Conservation (phyloP, 2,329 filamentous ascomycete species). For the Xylariaceae sp. region DNA sequence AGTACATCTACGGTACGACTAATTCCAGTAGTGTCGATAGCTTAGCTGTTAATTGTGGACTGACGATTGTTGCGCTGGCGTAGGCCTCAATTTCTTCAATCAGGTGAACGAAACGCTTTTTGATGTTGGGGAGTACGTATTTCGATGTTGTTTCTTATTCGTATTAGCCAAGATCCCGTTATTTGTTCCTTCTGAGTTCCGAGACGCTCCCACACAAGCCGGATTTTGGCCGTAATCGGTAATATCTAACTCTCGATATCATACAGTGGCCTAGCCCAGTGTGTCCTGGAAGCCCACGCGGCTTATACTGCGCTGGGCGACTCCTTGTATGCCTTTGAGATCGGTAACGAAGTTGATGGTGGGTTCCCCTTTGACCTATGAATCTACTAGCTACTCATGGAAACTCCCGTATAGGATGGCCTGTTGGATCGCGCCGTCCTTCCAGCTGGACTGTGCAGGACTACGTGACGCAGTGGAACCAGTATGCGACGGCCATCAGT, state of each 20-base stretch:
- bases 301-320: slow-evolving; percentile 5
- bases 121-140: too few species aligned
- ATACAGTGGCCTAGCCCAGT: slow-evolving; percentile 6
- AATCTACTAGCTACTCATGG: too few species aligned
- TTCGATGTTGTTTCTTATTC: too few species aligned
- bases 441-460: slow-evolving; percentile 6
- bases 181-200: too few species aligned
- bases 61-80: background rate
- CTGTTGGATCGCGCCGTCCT: slow-evolving; percentile 1
- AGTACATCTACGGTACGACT: slow-evolving; percentile 10
- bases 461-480: slow-evolving; percentile 14
- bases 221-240: too few species aligned
- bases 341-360: slow-evolving; percentile 16
- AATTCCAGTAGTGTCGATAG: background rate
- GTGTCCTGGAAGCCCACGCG: slow-evolving; percentile 1
- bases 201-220: too few species aligned
- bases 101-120: slow-evolving; percentile 12
- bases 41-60: too few species aligned
- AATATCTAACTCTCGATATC: too few species aligned
- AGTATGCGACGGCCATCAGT: slow-evolving; percentile 13
- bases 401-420: too few species aligned
- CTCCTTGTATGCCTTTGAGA: slow-evolving; percentile 13
- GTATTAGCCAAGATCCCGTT: too few species aligned
- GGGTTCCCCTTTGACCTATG: too few species aligned
- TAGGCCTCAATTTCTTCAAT: slow-evolving; percentile 15